Evolutionary conservation across 495 filamentous ascomycete genomes (phyloP).

Genomic region (Letharia lupina): DNA sequence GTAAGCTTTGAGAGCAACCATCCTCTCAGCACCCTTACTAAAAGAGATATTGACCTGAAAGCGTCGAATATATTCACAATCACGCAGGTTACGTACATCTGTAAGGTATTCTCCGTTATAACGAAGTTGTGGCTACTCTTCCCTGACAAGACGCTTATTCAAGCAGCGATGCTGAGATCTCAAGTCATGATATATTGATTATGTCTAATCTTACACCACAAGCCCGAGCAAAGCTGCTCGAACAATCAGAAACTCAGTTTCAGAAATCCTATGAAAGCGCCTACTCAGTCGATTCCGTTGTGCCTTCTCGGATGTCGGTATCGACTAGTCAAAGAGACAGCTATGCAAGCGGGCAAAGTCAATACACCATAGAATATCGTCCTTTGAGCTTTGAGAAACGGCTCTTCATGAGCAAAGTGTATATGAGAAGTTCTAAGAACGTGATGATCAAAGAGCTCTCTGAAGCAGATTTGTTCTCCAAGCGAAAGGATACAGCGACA

Average conservation of each 20-base stretch:
- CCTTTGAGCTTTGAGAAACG: not conserved
- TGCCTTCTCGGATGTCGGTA: not conserved
- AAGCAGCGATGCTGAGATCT: not conserved
- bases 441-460: not conserved
- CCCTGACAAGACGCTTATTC: not conserved
- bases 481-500: not conserved
- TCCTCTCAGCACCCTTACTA: no score
- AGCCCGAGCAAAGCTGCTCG: not conserved
- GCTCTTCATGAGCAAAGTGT: not conserved
- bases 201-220: not conserved
- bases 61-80: no score
- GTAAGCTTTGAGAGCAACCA: no score
- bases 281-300: not conserved
- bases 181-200: not conserved
- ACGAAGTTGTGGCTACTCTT: not conserved
- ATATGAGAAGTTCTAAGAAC: not conserved
- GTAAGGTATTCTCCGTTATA: not conserved
- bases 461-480: not conserved
- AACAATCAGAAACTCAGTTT: not conserved
- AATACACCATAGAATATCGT: not conserved
- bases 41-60: no score
- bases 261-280: not conserved
- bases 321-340: not conserved
- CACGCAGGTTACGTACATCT: not conserved
- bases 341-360: not conserved